These are phyloP conservation scores for Betula pendula DNA, from an alignment of 306 rosid species.

Conservation along the genomic window DNA sequence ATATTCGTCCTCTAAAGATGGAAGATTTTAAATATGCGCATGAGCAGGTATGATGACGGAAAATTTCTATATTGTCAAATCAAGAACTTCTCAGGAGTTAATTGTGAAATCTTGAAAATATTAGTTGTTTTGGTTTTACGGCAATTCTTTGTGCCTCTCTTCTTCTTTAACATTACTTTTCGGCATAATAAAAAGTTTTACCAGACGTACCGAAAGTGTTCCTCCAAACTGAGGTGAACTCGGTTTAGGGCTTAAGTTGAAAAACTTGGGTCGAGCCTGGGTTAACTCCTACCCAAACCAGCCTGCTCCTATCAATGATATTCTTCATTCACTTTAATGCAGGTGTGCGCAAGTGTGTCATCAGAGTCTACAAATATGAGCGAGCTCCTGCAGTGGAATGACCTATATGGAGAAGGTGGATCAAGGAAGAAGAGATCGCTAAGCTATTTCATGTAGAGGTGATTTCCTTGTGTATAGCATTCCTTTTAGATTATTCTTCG, in stretches of 20 bases:
- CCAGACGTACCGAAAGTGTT: no score
- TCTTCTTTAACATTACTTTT: no score
- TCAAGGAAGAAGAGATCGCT: conserved; percentile 74
- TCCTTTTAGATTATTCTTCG: conserved; percentile 45
- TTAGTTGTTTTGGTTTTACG: no score
- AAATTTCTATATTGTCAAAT: background rate
- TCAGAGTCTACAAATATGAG: conserved; percentile 84
- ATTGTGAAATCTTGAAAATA: conserved; percentile 3
- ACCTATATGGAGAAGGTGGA: conserved; percentile 94
- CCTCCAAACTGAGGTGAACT: no score
- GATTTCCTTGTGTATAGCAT: conserved; percentile 53
- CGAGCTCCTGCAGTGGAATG: conserved; percentile 90
- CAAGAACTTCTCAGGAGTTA: no score
- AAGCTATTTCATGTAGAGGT: conserved; percentile 89
- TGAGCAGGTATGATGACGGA: conserved; percentile 61
- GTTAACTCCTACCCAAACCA: no score
- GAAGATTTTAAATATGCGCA: conserved; percentile 86
- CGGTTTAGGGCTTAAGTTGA: no score
- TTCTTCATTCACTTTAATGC: conserved; percentile 1
- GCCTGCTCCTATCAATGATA: no score
- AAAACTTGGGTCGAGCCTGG: no score
- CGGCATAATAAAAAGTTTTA: no score
- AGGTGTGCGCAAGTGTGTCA: conserved; percentile 96
- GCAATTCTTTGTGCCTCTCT: no score
- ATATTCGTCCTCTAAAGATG: conserved; percentile 78